Base-by-base conservation (phyloP, 768 basidiomycete species). In the Boletus sp. region DNA sequence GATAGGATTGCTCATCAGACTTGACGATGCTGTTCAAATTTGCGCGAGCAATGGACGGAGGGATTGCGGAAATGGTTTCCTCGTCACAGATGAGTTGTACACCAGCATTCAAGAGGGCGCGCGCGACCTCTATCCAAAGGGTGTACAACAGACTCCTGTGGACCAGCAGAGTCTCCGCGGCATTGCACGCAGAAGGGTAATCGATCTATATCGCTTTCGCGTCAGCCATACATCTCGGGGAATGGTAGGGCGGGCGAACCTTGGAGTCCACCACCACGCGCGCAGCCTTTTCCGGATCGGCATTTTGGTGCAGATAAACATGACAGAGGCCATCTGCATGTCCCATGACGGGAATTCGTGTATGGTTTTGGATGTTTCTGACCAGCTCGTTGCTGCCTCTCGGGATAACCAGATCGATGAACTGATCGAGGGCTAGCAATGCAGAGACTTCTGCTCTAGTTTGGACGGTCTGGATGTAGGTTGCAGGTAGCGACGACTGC, bases 361-460 rank as follows among this genome's bases (percentile, higher is more conserved):
- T 97, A 59, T 77, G 83, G 53, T 89, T 88, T 69, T 98, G 93
- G 54, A 99, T 97, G 69, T 77, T 88, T 62, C 75, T 79, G 27
- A 98, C 97, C 13, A 99, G 83, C 57, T 80, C 82, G 62, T 96
- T 96, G 65, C 95, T 94, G 7, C 97, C 97, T 50, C 97, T 79
- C 1, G 97, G 97, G 68, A 98, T 98, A 50, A 98, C 95, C 21
- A 99, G 79, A 71, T 98, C 95, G 65, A 99, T 98, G 72, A 93
- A 95, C 43, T 82, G 82, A 69, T 98, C 96, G 64, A 95, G 81
- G 7, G 81, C 78, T 7, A 99, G 83, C 30, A 99, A 74, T 1
- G 88, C 85, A 0, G 93, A 86, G 7, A 99, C 93, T 69, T 98
- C 93, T 45, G 84, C 85, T 15, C 97, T 83, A 1, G 93, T 93